Percentiles rank a stretch among this genome's conserved stretches.
These are phyloP conservation scores for Mesotaenium endlicherianum DNA, from an alignment of 139 green algal genomes.

Conservation along the genomic window DNA sequence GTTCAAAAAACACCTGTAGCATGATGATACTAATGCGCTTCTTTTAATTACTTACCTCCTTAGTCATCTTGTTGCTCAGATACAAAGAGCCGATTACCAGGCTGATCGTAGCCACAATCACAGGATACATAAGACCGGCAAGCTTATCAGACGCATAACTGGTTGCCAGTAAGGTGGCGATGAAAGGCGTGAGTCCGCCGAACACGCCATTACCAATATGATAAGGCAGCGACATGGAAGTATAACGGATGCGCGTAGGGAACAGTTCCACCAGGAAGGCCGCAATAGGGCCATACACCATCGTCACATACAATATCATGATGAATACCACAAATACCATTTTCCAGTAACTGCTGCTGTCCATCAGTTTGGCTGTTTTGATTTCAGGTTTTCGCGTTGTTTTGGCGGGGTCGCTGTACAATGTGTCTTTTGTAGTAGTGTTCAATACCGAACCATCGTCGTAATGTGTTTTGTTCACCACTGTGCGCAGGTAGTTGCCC, in stretches of 20 bases:
- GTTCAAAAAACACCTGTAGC: too few relatives aligned
- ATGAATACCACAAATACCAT: neutral
- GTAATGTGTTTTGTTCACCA: too few relatives aligned
- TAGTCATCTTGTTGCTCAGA: too few relatives aligned
- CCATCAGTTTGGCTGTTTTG: too few relatives aligned
- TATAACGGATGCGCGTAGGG: neutral
- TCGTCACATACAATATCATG: neutral
- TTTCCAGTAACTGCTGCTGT: too few relatives aligned
- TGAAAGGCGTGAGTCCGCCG: neutral
- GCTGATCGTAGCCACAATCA: neutral
- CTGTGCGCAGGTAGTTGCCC: too few relatives aligned
- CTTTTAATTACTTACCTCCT: too few relatives aligned
- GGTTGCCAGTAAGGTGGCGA: neutral
- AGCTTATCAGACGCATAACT: neutral
- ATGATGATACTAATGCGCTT: too few relatives aligned
- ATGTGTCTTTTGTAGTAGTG: too few relatives aligned
- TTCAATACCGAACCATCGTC: too few relatives aligned
- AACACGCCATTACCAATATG: neutral
- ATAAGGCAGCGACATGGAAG: neutral
- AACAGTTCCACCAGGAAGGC: neutral
- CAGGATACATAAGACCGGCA: neutral
- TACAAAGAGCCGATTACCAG: neutral
- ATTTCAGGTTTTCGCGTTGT: too few relatives aligned
- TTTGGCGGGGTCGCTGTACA: too few relatives aligned
- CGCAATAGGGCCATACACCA: neutral